phyloP scores from a whole-genome alignment of 805 yeast species.

The Grigorovia jiainica region DNA sequence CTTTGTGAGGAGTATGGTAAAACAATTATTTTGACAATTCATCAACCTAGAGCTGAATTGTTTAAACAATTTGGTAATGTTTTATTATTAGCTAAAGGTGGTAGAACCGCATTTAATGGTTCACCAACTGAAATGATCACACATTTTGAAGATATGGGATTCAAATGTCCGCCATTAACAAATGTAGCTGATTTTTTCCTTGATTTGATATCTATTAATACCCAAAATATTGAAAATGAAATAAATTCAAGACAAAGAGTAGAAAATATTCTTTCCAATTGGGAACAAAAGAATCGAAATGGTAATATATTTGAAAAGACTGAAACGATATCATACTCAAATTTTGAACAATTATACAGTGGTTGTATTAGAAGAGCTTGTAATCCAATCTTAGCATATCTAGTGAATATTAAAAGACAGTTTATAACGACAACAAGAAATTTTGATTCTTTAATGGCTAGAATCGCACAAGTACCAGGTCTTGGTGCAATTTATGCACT shows the following conservation, averaged over 20 bases:
- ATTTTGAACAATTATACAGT: constrained; percentile 12
- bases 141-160: constrained; percentile 43
- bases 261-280: constrained; percentile 27
- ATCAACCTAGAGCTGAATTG: constrained; percentile 69
- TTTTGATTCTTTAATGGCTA: constrained; percentile 51
- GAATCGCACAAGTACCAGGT: constrained; percentile 55
- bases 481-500: constrained; percentile 57
- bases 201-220: constrained; percentile 56
- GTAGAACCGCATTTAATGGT: constrained; percentile 62
- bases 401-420: constrained; percentile 31
- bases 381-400: constrained; percentile 25
- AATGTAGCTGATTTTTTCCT: constrained; percentile 69
- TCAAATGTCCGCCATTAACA: constrained; percentile 46
- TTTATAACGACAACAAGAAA: constrained; percentile 35
- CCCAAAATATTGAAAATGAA: constrained; percentile 37
- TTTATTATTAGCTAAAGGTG: constrained; percentile 66
- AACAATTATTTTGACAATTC: constrained; percentile 69
- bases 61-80: constrained; percentile 60
- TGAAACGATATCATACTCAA: constrained; percentile 9
- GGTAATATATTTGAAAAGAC: constrained; percentile 1
- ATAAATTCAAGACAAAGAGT: constrained; percentile 34
- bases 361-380: constrained; percentile 16
- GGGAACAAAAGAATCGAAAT: constrained; percentile 24
- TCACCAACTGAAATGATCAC: constrained; percentile 34
- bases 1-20: constrained; percentile 47